Evolutionary conservation across 208 protist genomes (phyloP), one percentile per base, ranked within the genome.

Genomic region (Crithidia bombi): DNA sequence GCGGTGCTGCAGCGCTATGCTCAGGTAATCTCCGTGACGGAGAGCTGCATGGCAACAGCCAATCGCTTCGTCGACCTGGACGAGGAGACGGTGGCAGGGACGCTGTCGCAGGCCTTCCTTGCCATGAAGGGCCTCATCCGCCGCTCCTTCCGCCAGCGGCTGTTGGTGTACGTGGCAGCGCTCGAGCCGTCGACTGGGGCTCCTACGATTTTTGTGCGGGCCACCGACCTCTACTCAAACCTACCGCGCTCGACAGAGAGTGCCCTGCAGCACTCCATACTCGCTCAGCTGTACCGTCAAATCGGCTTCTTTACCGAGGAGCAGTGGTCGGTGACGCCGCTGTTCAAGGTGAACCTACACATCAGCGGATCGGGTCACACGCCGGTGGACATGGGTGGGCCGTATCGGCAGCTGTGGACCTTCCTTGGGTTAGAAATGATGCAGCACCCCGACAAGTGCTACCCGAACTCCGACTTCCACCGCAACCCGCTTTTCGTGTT

Each of bases 391-490:
- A 85, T 93, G 69, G 92, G 92, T 28, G 92, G 92, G 6, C 92
- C 92, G 51, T 97, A 97, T 55, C 85, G 88, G 28, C 92, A 97
- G 67, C 71, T 94, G 59, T 97, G 92, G 90, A 95, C 88, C 7
- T 90, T 94, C 67, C 78, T 97, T 23, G 81, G 83, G 25, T 85
- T 93, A 7, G 90, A 97, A 74, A 81, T 97, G 52, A 95, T 97
- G 88, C 74, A 81, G 43, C 88, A 93, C 78, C 87, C 92, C 17
- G 92, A 95, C 65, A 85, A 83, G 64, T 94, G 87, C 65, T 90
- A 86, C 75, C 89, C 90, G 0, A 80, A 97, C 71, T 87, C 81
- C 41, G 83, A 95, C 63, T 93, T 86, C 72, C 85, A 95, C 66
- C 84, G 88, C 36, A 94, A 92, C 71, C 90, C 90, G 32, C 85